Percentiles rank a stretch among this genome's conserved stretches.
Conservation (phyloP, 345 rosid genomes). For the Streptanthus diversifolius region DNA sequence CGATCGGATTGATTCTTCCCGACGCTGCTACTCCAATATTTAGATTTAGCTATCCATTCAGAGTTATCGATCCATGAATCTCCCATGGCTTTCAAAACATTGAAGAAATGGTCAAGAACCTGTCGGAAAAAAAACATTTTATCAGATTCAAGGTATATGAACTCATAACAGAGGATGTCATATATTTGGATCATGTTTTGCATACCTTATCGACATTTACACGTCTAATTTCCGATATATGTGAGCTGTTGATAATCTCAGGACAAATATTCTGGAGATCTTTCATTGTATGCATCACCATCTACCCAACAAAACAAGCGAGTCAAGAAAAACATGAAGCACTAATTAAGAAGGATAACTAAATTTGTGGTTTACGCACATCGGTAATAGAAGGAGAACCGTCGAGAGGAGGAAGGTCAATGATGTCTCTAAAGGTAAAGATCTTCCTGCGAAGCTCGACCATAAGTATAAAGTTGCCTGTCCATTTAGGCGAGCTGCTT, state of each 20-base stretch:
- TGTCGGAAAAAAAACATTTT: slow-evolving; percentile 19
- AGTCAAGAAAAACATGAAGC: not conserved
- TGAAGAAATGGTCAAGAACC: slow-evolving; percentile 53
- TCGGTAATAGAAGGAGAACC: slow-evolving; percentile 47
- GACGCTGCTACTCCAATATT: slow-evolving; percentile 35
- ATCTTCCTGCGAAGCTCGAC: slow-evolving; percentile 69
- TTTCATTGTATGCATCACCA: slow-evolving; percentile 57
- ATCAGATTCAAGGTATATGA: not conserved
- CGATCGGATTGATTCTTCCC: slow-evolving; percentile 45
- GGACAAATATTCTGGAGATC: slow-evolving; percentile 67
- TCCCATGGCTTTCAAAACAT: slow-evolving; percentile 53
- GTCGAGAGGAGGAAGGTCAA: slow-evolving; percentile 58
- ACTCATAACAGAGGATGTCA: not conserved
- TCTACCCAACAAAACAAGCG: slow-evolving; percentile 37
- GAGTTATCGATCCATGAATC: slow-evolving; percentile 58
- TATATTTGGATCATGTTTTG: not conserved
- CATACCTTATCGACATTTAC: slow-evolving; percentile 54
- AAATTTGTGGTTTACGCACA: slow-evolving; percentile 34
- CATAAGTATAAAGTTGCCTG: slow-evolving; percentile 46
- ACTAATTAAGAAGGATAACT: not conserved
- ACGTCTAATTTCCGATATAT: slow-evolving; percentile 43
- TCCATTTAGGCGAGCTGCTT: slow-evolving; percentile 34
- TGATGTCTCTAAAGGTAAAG: slow-evolving; percentile 54
- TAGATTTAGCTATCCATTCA: slow-evolving; percentile 49
- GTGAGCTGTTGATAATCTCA: slow-evolving; percentile 44